Evolutionary conservation across 352 stramenopile genomes (phyloP).

Genomic region (Phytophthora vignae): DNA sequence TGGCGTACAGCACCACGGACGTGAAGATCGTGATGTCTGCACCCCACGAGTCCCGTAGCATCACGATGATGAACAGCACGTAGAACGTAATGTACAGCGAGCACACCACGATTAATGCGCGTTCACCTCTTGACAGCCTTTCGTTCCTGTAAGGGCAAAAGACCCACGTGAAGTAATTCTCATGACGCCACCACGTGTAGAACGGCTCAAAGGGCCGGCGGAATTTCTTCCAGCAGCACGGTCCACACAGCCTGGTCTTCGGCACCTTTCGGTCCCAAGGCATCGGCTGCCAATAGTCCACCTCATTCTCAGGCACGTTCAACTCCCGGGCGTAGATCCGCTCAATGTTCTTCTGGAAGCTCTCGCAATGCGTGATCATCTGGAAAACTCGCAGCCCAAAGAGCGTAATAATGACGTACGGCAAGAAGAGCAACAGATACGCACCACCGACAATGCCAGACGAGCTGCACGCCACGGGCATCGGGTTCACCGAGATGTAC

Average conservation of each 20-base stretch:
- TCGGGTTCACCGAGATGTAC: conserved; percentile 69
- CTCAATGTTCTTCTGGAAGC: conserved; percentile 66
- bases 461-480: conserved; percentile 57
- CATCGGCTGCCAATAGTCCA: conserved; percentile 79
- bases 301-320: conserved; percentile 61
- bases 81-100: conserved; percentile 83
- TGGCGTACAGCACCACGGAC: conserved; percentile 59
- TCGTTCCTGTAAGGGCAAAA: conserved; percentile 79
- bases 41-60: conserved; percentile 59
- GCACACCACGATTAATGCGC: conserved; percentile 70
- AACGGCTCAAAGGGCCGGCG: conserved; percentile 70
- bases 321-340: conserved; percentile 65
- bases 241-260: conserved; percentile 64
- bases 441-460: conserved; percentile 54
- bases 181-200: conserved; percentile 81
- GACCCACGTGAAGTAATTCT: conserved; percentile 85
- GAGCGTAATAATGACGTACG: conserved; percentile 58
- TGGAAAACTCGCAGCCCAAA: conserved; percentile 73
- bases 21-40: conserved; percentile 47
- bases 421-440: conserved; percentile 69
- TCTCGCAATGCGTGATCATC: conserved; percentile 68
- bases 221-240: conserved; percentile 78
- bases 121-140: conserved; percentile 58
- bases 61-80: conserved; percentile 73
- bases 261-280: conserved; percentile 80